Percentiles rank a stretch among this genome's conserved stretches.
phyloP scores from a whole-genome alignment of 179 eudicot genomes.

The Carnegiea gigantea region DNA sequence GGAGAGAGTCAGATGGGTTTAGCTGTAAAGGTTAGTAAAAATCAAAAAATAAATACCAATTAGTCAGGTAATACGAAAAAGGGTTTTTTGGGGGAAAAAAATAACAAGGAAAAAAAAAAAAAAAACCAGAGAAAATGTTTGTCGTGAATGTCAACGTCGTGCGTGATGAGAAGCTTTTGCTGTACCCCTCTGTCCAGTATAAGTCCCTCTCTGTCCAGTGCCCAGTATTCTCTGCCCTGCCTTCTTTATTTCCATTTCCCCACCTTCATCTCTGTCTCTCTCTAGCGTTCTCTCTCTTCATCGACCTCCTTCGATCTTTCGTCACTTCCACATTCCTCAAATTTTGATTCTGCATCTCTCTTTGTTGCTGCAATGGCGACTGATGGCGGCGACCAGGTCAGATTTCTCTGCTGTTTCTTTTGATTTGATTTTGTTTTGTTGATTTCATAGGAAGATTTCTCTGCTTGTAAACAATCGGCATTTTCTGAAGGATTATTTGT shows the following conservation, averaged over 20 bases:
- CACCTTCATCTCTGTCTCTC: neutral
- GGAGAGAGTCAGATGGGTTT: neutral
- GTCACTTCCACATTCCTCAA: neutral
- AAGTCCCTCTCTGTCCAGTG: neutral
- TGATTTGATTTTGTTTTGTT: neutral
- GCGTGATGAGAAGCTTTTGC: neutral
- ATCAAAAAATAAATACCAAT: neutral
- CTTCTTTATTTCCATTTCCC: neutral
- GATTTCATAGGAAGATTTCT: neutral
- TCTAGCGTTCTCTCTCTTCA: neutral
- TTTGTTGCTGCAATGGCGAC: slow-evolving; percentile 43
- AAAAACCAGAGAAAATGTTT: slow-evolving; percentile 25
- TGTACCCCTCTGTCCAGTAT: slow-evolving; percentile 3
- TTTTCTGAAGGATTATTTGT: neutral
- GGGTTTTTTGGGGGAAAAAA: neutral
- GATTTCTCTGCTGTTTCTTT: slow-evolving; percentile 12
- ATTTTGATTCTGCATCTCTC: neutral
- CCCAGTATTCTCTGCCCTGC: neutral
- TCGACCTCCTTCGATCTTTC: neutral
- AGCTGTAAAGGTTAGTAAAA: slow-evolving; percentile 13
- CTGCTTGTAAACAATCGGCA: neutral
- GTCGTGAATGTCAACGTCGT: slow-evolving; percentile 34
- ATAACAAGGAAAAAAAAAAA: neutral
- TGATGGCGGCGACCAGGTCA: slow-evolving; percentile 48
- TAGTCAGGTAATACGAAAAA: neutral